Percentiles rank a stretch among this genome's conserved stretches.
Evolutionary conservation across 2,329 filamentous ascomycete genomes (phyloP).

Genomic region (Biscogniauxia mediterranea): DNA sequence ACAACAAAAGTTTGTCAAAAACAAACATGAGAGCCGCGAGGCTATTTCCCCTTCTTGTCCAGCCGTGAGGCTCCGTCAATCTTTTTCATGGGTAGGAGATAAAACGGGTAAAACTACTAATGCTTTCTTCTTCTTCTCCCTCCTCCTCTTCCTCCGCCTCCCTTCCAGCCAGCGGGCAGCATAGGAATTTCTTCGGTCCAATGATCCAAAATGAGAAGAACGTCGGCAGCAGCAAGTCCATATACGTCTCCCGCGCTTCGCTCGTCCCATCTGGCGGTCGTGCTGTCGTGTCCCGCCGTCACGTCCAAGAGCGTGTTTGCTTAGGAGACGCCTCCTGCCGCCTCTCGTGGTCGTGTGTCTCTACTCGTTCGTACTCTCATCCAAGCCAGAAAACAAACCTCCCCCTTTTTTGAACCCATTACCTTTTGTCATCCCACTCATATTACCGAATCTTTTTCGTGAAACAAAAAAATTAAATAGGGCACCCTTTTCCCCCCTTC

Average conservation of each 20-base stretch:
- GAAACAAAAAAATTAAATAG: conserved; percentile 3
- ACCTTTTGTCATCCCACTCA: conserved; percentile 4
- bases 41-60: conserved; percentile 27
- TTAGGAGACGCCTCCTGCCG: conserved; percentile 11
- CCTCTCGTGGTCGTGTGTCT: conserved; percentile 27
- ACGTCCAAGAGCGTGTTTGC: conserved; percentile 2
- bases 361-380: conserved; percentile 14
- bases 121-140: not conserved
- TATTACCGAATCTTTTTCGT: not conserved
- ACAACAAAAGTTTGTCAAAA: conserved; percentile 11
- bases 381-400: not conserved
- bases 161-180: not conserved
- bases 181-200: not conserved
- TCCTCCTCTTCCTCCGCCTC: too few relatives aligned
- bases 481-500: not conserved
- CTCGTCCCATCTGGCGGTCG: conserved; percentile 16
- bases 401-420: conserved; percentile 8
- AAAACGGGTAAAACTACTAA: conserved; percentile 8
- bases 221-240: not conserved
- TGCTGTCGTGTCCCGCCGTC: conserved; percentile 24
- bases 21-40: conserved; percentile 29
- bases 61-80: conserved; percentile 33
- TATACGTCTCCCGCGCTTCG: not conserved
- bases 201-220: conserved; percentile 5
- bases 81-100: conserved; percentile 19